These are phyloP conservation scores for Alternaria sp. DNA, from an alignment of 2,329 filamentous ascomycete species.

Conservation along the genomic window DNA sequence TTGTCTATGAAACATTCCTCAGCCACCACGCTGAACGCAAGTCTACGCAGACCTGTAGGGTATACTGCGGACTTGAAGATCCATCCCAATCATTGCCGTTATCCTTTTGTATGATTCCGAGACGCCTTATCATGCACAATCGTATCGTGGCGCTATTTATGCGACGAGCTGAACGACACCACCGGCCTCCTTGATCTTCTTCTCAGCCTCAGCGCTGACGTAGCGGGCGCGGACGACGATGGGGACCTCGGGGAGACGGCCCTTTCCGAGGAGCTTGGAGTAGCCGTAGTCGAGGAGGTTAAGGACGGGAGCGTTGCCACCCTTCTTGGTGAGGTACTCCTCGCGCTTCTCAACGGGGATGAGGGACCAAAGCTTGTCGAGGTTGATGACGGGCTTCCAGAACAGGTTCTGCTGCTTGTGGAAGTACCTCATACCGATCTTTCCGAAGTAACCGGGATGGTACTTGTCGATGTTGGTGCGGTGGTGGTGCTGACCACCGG, in stretches of 20 bases:
- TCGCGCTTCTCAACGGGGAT: constrained; percentile 93
- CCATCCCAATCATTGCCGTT: constrained; percentile 35
- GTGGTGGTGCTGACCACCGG: constrained; percentile 99
- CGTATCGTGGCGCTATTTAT: constrained; percentile 57
- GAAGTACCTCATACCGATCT: constrained; percentile 68
- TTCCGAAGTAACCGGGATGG: constrained; percentile 95
- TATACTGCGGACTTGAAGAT: constrained; percentile 39
- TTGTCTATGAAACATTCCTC: constrained; percentile 58
- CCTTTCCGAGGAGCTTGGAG: constrained; percentile 99
- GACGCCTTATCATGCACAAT: constrained; percentile 40
- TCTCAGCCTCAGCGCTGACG: constrained; percentile 95
- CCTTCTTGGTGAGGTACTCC: constrained; percentile 85
- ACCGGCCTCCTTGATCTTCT: constrained; percentile 98
- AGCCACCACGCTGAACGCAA: constrained; percentile 60
- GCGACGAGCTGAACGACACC: constrained; percentile 96
- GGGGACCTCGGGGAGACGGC: constrained; percentile 90
- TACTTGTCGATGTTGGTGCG: constrained; percentile 92
- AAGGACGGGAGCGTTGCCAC: constrained; percentile 94
- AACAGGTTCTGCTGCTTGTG: constrained; percentile 95
- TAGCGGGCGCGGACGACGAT: constrained; percentile 94
- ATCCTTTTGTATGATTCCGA: constrained; percentile 33
- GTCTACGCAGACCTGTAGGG: constrained; percentile 32
- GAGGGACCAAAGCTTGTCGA: constrained; percentile 99
- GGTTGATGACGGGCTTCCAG: constrained; percentile 99
- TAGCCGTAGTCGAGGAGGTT: constrained; percentile 97